A percentile compares a stretch with the other conserved stretches of the same genome.
These are phyloP conservation scores for Avicennia marina DNA, from an alignment of 257 asterid species.

Conservation along the genomic window DNA sequence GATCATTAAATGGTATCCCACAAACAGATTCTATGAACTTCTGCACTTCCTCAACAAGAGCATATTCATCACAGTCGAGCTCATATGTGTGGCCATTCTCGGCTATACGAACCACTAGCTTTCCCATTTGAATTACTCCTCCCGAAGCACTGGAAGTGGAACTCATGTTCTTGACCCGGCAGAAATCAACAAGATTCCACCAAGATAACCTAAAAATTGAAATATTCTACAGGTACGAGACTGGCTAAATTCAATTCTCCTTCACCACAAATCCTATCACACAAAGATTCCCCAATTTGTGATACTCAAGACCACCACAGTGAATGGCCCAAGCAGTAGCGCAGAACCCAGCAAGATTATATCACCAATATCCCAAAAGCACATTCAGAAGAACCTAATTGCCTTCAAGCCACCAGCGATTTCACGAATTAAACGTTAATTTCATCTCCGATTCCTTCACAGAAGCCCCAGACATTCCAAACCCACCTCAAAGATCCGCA, in stretches of 20 bases:
- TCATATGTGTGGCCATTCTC: conserved; percentile 76
- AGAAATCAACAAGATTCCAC: conserved; percentile 13
- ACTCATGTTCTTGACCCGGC: conserved; percentile 33
- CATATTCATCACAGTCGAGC: conserved; percentile 54
- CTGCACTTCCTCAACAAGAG: conserved; percentile 68
- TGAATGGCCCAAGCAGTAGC: background rate
- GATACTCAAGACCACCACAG: conserved; percentile 5
- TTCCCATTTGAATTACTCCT: conserved; percentile 54
- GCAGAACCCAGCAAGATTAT: conserved; percentile 16
- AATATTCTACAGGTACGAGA: conserved; percentile 10
- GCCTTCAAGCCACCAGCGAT: conserved; percentile 12
- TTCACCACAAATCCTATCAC: conserved; percentile 5
- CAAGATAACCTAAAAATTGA: conserved; percentile 12
- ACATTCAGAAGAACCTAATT: conserved; percentile 18
- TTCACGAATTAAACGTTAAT: conserved; percentile 18
- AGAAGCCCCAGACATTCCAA: conserved; percentile 17
- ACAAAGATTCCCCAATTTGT: conserved; percentile 7
- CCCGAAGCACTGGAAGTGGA: conserved; percentile 42
- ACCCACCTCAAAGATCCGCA: conserved; percentile 26
- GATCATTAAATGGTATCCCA: conserved; percentile 56
- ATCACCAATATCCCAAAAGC: conserved; percentile 9
- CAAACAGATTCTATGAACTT: conserved; percentile 49
- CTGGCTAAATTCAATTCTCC: conserved; percentile 16
- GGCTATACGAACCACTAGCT: conserved; percentile 67
- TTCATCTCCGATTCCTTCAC: conserved; percentile 9